These are phyloP conservation scores for Rhizopogon vinicolor DNA, from an alignment of 768 basidiomycete genomes.

Conservation along the genomic window DNA sequence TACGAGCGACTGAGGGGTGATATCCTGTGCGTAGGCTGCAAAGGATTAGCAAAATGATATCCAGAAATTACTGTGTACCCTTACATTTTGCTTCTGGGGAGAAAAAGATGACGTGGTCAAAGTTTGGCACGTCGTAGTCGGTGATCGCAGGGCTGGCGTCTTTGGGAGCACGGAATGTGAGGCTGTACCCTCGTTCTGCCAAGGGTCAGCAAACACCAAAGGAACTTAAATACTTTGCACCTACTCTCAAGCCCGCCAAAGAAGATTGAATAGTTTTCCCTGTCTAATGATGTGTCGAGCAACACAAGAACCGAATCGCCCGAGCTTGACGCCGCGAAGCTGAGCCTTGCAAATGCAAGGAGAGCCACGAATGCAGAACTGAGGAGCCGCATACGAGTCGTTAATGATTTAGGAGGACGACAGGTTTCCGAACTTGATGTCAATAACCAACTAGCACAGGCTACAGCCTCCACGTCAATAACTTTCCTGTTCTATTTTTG, in stretches of 20 bases:
- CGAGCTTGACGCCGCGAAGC: constrained; percentile 65
- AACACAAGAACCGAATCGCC: constrained; percentile 83
- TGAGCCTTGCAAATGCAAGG: constrained; percentile 20
- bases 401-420: not conserved
- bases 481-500: constrained; percentile 6
- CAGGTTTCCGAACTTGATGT: too few relatives aligned
- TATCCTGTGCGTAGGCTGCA: constrained; percentile 65
- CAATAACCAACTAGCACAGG: not conserved
- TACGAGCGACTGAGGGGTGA: constrained; percentile 79
- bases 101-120: constrained; percentile 84
- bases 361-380: constrained; percentile 22
- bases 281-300: constrained; percentile 66
- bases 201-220: not conserved
- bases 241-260: constrained; percentile 73
- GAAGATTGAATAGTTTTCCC: constrained; percentile 74
- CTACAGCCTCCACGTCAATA: constrained; percentile 17
- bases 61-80: not conserved
- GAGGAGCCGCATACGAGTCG: constrained; percentile 22
- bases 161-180: constrained; percentile 84
- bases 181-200: constrained; percentile 74
- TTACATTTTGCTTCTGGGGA: constrained; percentile 83
- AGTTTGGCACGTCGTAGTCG: constrained; percentile 67
- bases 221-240: constrained; percentile 8
- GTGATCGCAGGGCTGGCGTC: constrained; percentile 62
- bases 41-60: not conserved